phyloP scores from a whole-genome alignment of 163 green algal species.

The Scenedesmus sp. region DNA sequence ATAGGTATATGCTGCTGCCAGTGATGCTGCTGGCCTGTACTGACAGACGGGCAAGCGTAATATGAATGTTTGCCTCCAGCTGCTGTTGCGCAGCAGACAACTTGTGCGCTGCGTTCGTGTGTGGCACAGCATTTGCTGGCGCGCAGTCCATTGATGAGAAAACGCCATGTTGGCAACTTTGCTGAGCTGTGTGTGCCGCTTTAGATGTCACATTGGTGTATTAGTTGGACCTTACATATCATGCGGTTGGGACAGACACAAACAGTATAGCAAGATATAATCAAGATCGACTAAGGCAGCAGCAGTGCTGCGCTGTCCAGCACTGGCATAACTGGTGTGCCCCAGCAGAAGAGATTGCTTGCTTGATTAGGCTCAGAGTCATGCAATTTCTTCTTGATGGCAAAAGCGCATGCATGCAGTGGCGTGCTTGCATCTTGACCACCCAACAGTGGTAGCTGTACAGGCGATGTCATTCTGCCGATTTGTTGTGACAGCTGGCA shows the following conservation, averaged over 20 bases:
- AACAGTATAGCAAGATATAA: no score
- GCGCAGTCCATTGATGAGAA: background rate
- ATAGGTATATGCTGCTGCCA: background rate
- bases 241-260: no score
- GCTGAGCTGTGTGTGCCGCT: background rate
- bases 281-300: background rate
- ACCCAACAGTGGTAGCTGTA: background rate
- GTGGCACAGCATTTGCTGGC: background rate
- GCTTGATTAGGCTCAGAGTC: background rate
- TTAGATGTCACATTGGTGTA: background rate
- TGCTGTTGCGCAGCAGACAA: background rate
- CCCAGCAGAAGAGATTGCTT: background rate
- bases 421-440: background rate
- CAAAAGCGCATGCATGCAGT: background rate
- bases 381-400: background rate
- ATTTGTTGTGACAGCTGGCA: background rate
- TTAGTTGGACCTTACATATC: background rate
- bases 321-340: background rate
- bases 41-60: background rate
- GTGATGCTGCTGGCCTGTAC: background rate
- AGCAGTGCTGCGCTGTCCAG: background rate
- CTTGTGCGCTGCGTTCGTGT: background rate
- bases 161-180: background rate
- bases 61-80: background rate
- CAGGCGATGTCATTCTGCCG: background rate